Evolutionary conservation across 257 asterid genomes (phyloP), one percentile per base, ranked within the genome.

Genomic region (Anisodus acutangulus): DNA sequence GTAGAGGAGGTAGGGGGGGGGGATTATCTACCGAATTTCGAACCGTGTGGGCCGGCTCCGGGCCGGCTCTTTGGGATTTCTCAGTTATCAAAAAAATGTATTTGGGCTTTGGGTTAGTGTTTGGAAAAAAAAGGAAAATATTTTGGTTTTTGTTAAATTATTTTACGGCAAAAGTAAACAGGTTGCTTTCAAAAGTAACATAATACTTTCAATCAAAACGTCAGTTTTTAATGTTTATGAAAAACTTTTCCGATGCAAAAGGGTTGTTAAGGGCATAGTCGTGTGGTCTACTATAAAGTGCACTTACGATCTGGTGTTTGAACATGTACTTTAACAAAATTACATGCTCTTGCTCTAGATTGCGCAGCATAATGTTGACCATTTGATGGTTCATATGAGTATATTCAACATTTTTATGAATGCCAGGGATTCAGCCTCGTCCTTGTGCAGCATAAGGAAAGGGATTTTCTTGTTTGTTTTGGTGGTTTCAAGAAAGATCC

Each of bases 401-500:
- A 53, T 78, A 4, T 53, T 78, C 8, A 78, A 78, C 49, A 78
- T 53, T 13, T 54, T 16, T 53, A 53, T 78, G 66, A 78, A 78
- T 78, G 15, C 64, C 94, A 97, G 99, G 99, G 98, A 78, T 97
- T 95, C 85, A 97, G 99, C 88, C 97, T 97, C 4, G 97, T 93
- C 66, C 97, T 92, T 69, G 97, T 94, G 89, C 99, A 93, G 86
- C 98, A 93, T 69, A 93, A 91, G 84, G 98, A 97, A 88, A 92
- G 93, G 87, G 97, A 95, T 90, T 93, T 92, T 88, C 98, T 97
- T 85, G 97, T 95, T 84, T 97, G 98, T 86, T 97, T 97, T 89
- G 99, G 99, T 84, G 99, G 99, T 69, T 86, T 89, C 87, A 97
- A 91, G 93, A 97, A 97, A 88, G 99, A 97, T 86, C 96, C 95